Conservation (phyloP, 352 stramenopile genomes). For the Peronospora destructor region DNA sequence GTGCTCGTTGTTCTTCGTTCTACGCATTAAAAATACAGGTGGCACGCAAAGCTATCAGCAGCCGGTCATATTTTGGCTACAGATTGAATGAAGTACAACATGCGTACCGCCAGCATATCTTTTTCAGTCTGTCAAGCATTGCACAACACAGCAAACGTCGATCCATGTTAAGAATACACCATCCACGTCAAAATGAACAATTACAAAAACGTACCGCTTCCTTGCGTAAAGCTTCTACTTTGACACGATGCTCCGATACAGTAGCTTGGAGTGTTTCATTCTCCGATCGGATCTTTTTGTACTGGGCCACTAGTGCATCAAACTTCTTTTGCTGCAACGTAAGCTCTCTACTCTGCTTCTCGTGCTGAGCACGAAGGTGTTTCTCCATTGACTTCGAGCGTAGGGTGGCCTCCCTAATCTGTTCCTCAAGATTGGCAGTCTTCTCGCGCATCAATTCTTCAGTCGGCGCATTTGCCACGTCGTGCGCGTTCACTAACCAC, state of each 20-base stretch:
- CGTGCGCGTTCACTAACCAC: slow-evolving; percentile 80
- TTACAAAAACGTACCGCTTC: slow-evolving; percentile 52
- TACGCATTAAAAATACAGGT: slow-evolving; percentile 18
- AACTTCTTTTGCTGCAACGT: slow-evolving; percentile 73
- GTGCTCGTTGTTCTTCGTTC: slow-evolving; percentile 83
- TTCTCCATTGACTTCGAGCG: slow-evolving; percentile 66
- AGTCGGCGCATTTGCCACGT: slow-evolving; percentile 60
- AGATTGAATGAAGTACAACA: neutral
- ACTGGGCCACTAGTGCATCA: slow-evolving; percentile 66
- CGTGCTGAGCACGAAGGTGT: slow-evolving; percentile 60
- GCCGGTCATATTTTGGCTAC: neutral
- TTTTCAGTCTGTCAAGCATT: slow-evolving; percentile 64
- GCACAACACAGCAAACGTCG: slow-evolving; percentile 5
- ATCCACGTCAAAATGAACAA: neutral
- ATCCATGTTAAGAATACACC: slow-evolving; percentile 7
- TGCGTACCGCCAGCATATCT: slow-evolving; percentile 70
- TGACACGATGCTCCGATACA: slow-evolving; percentile 49
- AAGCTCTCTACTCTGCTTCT: slow-evolving; percentile 71
- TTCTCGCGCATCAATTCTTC: slow-evolving; percentile 85
- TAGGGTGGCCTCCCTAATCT: slow-evolving; percentile 77
- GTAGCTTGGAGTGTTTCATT: slow-evolving; percentile 72
- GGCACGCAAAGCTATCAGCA: slow-evolving; percentile 1
- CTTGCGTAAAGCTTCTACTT: slow-evolving; percentile 72
- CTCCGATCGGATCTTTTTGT: slow-evolving; percentile 76
- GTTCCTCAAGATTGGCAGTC: slow-evolving; percentile 83